Evolutionary conservation across 2,329 filamentous ascomycete species (phyloP), one percentile per base, ranked within the genome.

Genomic region (Macroventuria anomochaeta): DNA sequence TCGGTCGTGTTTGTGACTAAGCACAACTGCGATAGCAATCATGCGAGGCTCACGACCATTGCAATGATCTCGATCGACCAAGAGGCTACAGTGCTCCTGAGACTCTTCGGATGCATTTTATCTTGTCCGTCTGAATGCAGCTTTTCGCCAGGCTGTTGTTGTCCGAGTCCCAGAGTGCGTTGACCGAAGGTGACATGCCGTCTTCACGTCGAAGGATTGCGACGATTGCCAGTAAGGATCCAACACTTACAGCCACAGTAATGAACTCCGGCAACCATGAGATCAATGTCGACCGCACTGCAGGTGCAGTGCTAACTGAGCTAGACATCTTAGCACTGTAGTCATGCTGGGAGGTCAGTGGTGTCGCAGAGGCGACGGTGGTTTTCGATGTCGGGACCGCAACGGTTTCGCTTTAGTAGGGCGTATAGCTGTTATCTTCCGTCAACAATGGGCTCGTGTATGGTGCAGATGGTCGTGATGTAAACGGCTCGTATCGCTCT

Each of bases 21-120:
- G 43, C 2, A 61, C 15, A 13, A 21, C 42, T 25, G 55, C 12
- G 1, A 53, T 46, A 2, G 53, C 44, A n/a, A 46, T 21, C 3
- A 57, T 28, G 10, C 42, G 5, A 10, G 15, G 15, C 48, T 53
- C 2, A 48, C 7, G n/a, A 43, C 7, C 5, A 53, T 33, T 3
- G 48, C 48, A 6, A 31, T 23, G 3, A 48, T 43, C 23, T 58
- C 29, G 18, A 55, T n/a, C n/a, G n/a, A n/a, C n/a, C n/a, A n/a
- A n/a, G n/a, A n/a, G n/a, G n/a, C n/a, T n/a, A n/a, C n/a, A n/a
- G n/a, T n/a, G n/a, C n/a, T n/a, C n/a, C n/a, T n/a, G n/a, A n/a
- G n/a, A n/a, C n/a, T n/a, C n/a, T n/a, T n/a, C n/a, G n/a, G n/a
- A n/a, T n/a, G n/a, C n/a, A n/a, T n/a, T n/a, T n/a, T n/a, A n/a